Base-by-base conservation (phyloP, 352 stramenopile genomes). In the Aphanomyces cochlioides region DNA sequence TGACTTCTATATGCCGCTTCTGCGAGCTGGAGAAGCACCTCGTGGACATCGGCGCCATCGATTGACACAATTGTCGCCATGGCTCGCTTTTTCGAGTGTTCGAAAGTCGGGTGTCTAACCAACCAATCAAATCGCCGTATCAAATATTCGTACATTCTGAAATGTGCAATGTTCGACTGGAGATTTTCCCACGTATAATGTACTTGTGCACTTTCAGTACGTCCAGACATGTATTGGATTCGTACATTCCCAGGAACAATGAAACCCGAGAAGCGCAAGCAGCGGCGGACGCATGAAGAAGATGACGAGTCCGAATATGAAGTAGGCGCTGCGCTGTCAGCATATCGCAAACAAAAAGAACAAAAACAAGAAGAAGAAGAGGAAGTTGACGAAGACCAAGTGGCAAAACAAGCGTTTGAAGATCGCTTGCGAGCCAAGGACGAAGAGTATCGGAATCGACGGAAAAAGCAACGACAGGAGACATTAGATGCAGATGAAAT, bases 331-430 rank as follows among this genome's bases (percentile, higher is more conserved):
- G 68, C 66, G 13, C 41, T 79, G 47, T 76, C 76, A 19, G 69
- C 66, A 0, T 73, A 76, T 61, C 61, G 84, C 21, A 80, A 90
- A 56, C 81, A 77, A 65, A 79, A 79, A 60, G 77, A 83, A 60
- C 78, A 82, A 3, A 38, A 38, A 10, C 17, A 73, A 36, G 54
- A 19, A 19, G 67, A 10, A 21, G 61, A 74, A 17, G 79, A 87
- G 34, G 67, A 74, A 5, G 53, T 70, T 34, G 66, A 72, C 43
- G 65, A 69, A 13, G 76, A 81, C 61, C 56, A 66, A n/a, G 19
- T 60, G 34, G 89, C 95, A 66, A 84, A 87, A 8, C 82, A 96
- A 45, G 88, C 84, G 34, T 95, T 95, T 56, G 90, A 89, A 8
- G 83, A 95, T 70, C 82, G 84, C 0, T 50, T 96, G 47, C 82